A percentile compares a stretch with the other conserved stretches of the same genome.
These are phyloP conservation scores for Bolboschoenoplectus hybrid DNA, from an alignment of 202 grass and related monocot species.

Conservation along the genomic window DNA sequence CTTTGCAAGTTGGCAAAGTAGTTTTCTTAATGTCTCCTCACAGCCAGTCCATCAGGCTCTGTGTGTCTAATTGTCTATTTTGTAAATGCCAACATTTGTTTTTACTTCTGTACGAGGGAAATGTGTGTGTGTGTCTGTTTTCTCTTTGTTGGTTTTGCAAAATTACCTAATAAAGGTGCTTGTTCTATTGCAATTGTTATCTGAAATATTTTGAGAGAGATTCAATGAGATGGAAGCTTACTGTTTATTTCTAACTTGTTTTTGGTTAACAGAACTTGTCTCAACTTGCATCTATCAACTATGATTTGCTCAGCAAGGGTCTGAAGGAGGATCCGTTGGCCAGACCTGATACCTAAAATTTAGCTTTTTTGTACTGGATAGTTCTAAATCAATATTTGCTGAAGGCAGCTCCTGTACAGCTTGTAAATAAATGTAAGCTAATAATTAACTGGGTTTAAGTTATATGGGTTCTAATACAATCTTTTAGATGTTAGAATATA, in stretches of 20 bases:
- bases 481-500: neutral
- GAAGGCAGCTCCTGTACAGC: slow-evolving; percentile 64
- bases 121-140: neutral
- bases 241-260: slow-evolving; percentile 37
- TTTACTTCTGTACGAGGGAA: neutral
- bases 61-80: neutral
- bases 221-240: slow-evolving; percentile 11
- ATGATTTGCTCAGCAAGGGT: slow-evolving; percentile 94
- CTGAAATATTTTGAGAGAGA: slow-evolving; percentile 33
- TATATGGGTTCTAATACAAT: neutral
- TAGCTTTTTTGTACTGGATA: slow-evolving; percentile 31
- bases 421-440: slow-evolving; percentile 99
- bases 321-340: slow-evolving; percentile 71
- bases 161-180: neutral
- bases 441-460: neutral
- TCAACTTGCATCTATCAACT: slow-evolving; percentile 98
- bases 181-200: neutral
- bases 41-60: neutral
- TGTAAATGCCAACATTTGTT: neutral
- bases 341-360: slow-evolving; percentile 66
- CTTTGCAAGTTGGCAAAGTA: neutral
- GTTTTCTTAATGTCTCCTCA: neutral
- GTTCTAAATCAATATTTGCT: slow-evolving; percentile 38
- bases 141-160: neutral
- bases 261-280: slow-evolving; percentile 77